Conservation (phyloP, 1,284 basidiomycete species). For the Trichosporon ovoides region DNA sequence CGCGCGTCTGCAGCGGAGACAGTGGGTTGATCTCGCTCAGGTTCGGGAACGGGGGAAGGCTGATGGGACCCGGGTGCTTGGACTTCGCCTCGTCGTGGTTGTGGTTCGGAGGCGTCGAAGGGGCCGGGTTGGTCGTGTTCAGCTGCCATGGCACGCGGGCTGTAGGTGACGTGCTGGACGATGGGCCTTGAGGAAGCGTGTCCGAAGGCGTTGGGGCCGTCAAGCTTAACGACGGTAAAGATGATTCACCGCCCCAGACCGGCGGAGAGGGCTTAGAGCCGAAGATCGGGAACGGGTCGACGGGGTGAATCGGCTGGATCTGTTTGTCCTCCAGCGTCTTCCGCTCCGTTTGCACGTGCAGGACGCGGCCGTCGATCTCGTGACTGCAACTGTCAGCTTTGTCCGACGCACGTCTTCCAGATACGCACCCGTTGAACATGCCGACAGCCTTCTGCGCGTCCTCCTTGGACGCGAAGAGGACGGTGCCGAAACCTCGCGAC, state of each 20-base stretch:
- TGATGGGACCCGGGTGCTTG: constrained; percentile 41
- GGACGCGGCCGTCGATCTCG: constrained; percentile 41
- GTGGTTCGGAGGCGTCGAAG: constrained; percentile 7
- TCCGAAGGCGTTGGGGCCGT: not conserved
- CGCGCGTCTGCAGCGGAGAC: constrained; percentile 40
- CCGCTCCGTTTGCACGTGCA: constrained; percentile 44
- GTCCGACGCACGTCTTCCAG: no score
- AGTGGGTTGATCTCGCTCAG: constrained; percentile 34
- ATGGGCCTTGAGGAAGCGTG: not conserved
- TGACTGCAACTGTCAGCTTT: constrained; percentile 17
- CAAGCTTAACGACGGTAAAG: not conserved
- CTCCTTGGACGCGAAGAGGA: constrained; percentile 71
- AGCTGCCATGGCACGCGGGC: constrained; percentile 27
- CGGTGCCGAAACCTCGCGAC: constrained; percentile 81
- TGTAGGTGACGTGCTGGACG: constrained; percentile 9
- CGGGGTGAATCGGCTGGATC: constrained; percentile 19
- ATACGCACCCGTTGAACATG: constrained; percentile 74
- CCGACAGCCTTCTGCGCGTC: constrained; percentile 81
- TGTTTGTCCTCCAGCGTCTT: constrained; percentile 25
- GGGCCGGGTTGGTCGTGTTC: constrained; percentile 17
- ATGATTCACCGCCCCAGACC: constrained; percentile 5
- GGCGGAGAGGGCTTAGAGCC: constrained; percentile 9
- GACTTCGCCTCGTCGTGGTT: constrained; percentile 3
- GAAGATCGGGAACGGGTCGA: constrained; percentile 17
- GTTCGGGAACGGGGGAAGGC: constrained; percentile 38